Conservation (phyloP, 805 yeast species). For the Henningerozyma blattae region DNA sequence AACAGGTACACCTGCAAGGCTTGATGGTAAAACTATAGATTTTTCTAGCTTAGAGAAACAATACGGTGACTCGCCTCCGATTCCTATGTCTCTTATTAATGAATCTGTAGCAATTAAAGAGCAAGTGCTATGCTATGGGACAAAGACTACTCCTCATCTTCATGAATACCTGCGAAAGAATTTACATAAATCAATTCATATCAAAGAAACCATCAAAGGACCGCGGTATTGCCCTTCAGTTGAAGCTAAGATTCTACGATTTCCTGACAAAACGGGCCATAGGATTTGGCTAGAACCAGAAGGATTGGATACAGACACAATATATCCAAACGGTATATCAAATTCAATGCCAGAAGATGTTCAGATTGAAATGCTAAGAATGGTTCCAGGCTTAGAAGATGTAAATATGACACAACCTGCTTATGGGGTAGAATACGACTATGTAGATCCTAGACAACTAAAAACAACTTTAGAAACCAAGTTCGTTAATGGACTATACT, state of each 20-base stretch:
- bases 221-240: slow-evolving; percentile 97
- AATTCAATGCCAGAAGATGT: slow-evolving; percentile 94
- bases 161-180: slow-evolving; percentile 61
- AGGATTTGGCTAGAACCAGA: slow-evolving; percentile 95
- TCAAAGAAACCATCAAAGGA: slow-evolving; percentile 86
- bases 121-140: slow-evolving; percentile 63
- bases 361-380: slow-evolving; percentile 57
- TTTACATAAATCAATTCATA: slow-evolving; percentile 76
- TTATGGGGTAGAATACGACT: slow-evolving; percentile 98
- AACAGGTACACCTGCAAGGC: slow-evolving; percentile 95
- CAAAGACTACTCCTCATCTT: slow-evolving; percentile 63
- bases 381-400: slow-evolving; percentile 82
- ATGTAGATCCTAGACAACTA: slow-evolving; percentile 86
- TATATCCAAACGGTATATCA: slow-evolving; percentile 94
- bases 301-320: slow-evolving; percentile 74
- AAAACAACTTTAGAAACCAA: slow-evolving; percentile 72
- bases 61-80: slow-evolving; percentile 72
- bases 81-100: slow-evolving; percentile 82
- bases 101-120: slow-evolving; percentile 47
- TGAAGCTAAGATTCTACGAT: slow-evolving; percentile 76
- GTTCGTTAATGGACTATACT: slow-evolving; percentile 57
- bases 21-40: slow-evolving; percentile 61
- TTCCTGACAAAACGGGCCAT: slow-evolving; percentile 65
- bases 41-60: slow-evolving; percentile 54
- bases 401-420: slow-evolving; percentile 91